These are phyloP conservation scores for Podospora bellae-mahoneyi DNA, from an alignment of 495 filamentous ascomycete genomes.

Conservation along the genomic window DNA sequence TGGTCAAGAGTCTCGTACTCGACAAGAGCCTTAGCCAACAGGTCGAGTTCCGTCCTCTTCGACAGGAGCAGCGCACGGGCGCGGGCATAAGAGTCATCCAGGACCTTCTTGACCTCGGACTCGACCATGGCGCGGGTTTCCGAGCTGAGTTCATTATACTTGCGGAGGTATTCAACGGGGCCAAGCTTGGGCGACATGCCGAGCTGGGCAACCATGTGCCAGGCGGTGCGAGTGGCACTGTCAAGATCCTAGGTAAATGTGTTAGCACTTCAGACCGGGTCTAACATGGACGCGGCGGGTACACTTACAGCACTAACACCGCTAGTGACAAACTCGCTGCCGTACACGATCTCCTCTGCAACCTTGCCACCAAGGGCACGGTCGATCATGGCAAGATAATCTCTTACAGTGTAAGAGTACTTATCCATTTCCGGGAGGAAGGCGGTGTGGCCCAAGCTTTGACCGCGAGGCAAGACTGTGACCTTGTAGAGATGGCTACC, in stretches of 20 bases:
- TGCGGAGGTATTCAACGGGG: slow-evolving; percentile 77
- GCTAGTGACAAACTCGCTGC: slow-evolving; percentile 78
- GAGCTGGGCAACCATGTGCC: slow-evolving; percentile 76
- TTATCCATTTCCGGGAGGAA: slow-evolving; percentile 86
- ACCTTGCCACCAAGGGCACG: slow-evolving; percentile 87
- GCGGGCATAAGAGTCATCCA: slow-evolving; percentile 77
- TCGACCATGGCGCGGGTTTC: slow-evolving; percentile 85
- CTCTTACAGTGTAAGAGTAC: slow-evolving; percentile 69
- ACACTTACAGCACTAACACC: slow-evolving; percentile 69
- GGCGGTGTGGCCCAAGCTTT: slow-evolving; percentile 77
- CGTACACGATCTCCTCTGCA: slow-evolving; percentile 90
- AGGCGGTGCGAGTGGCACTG: slow-evolving; percentile 72
- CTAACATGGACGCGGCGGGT: background rate
- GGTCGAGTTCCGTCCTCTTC: slow-evolving; percentile 77
- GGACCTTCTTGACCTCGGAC: slow-evolving; percentile 73
- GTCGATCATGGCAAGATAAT: slow-evolving; percentile 74
- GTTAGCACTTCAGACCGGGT: slow-evolving; percentile 21
- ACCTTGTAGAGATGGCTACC: slow-evolving; percentile 86
- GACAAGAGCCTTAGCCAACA: slow-evolving; percentile 80
- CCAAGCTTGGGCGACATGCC: slow-evolving; percentile 89
- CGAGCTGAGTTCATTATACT: slow-evolving; percentile 75
- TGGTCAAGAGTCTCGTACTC: slow-evolving; percentile 90
- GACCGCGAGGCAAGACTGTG: slow-evolving; percentile 89
- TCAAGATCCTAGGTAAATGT: slow-evolving; percentile 64
- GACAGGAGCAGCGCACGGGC: slow-evolving; percentile 66